Percentiles rank a stretch among this genome's conserved stretches.
Evolutionary conservation across 345 rosid species (phyloP).

Genomic region (Murraya koenigii): DNA sequence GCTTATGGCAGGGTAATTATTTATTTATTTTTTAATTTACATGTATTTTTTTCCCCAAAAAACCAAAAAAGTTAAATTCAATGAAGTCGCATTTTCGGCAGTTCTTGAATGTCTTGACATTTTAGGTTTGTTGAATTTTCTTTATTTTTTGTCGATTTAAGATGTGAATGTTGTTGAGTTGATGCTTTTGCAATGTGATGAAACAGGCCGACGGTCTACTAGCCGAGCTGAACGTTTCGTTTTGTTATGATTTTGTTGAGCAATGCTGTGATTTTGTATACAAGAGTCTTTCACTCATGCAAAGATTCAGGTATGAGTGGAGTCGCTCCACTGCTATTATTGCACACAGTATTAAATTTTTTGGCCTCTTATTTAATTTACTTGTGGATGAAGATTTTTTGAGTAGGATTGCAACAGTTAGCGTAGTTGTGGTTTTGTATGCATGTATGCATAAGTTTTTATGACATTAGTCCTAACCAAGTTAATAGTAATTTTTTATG

Average conservation of each 20-base stretch:
- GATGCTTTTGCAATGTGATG: constrained; percentile 10
- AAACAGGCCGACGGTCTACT: constrained; percentile 82
- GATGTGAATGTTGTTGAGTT: constrained; percentile 5
- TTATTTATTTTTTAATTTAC: background rate
- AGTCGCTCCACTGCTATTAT: background rate
- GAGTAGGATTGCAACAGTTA: background rate
- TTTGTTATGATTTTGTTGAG: constrained; percentile 76
- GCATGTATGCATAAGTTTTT: background rate
- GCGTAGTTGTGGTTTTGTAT: background rate
- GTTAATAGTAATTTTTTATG: background rate
- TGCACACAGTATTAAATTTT: background rate
- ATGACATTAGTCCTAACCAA: background rate
- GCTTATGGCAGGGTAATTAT: constrained; percentile 71
- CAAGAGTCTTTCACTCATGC: constrained; percentile 70
- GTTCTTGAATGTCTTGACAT: background rate
- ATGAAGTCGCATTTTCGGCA: background rate
- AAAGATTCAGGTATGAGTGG: constrained; percentile 54
- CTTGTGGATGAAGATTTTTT: background rate
- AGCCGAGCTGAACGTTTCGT: constrained; percentile 54
- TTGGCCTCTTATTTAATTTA: background rate
- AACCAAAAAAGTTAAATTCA: background rate
- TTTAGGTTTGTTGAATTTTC: background rate
- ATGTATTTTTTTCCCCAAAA: no score
- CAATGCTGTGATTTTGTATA: constrained; percentile 54
- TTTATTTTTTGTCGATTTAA: background rate